Evolutionary conservation across 225 moss, liverwort and hornwort species (phyloP).

Genomic region (Ulota crispa): DNA sequence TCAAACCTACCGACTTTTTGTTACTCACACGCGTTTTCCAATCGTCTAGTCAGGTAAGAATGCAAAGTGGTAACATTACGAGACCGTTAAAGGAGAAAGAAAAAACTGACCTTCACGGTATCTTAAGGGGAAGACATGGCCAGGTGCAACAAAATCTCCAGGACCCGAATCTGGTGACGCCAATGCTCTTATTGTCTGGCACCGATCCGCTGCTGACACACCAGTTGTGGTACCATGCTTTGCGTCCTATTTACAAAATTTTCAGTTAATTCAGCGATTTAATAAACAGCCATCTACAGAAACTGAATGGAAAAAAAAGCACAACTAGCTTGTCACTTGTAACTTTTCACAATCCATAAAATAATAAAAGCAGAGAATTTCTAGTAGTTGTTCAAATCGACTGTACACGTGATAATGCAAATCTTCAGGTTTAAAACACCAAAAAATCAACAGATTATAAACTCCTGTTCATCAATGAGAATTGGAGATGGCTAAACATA

Average conservation of each 20-base stretch:
- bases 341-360: background rate
- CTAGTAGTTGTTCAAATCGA: background rate
- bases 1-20: background rate
- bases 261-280: background rate
- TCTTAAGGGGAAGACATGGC: slow-evolving; percentile 89
- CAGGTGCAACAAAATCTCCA: slow-evolving; percentile 76
- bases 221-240: slow-evolving; percentile 82
- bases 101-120: slow-evolving; percentile 68
- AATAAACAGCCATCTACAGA: background rate
- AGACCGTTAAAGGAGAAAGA: background rate
- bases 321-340: background rate
- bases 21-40: background rate
- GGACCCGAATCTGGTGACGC: slow-evolving; percentile 56
- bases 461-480: background rate
- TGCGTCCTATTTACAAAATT: slow-evolving; percentile 57
- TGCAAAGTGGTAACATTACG: background rate
- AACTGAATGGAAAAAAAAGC: background rate
- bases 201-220: slow-evolving; percentile 80
- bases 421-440: background rate
- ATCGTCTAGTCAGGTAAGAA: background rate
- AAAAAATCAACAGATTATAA: background rate
- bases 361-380: background rate
- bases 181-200: slow-evolving; percentile 67
- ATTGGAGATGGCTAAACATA: slow-evolving; percentile 30
- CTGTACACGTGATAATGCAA: background rate